These are phyloP conservation scores for Papiliotrema fonsecae DNA, from an alignment of 1,284 basidiomycete species.

Conservation along the genomic window DNA sequence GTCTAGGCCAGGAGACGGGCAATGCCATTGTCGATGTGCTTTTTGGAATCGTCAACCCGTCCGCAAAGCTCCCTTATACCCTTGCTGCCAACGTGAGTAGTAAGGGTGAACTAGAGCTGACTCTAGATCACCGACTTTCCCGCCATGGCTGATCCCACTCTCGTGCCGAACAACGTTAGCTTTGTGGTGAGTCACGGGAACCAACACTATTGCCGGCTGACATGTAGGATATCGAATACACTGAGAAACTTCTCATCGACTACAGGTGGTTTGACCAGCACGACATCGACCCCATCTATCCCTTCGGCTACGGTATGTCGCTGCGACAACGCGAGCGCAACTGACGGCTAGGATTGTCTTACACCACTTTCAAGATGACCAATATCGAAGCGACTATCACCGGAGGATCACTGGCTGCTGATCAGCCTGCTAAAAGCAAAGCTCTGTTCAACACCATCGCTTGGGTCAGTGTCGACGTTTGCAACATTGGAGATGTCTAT, in stretches of 20 bases:
- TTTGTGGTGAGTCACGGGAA: constrained; percentile 1
- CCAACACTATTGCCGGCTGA: neutral
- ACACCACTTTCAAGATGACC: constrained; percentile 42
- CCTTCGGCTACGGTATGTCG: constrained; percentile 46
- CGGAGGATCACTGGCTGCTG: constrained; percentile 9
- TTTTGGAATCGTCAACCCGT: constrained; percentile 70
- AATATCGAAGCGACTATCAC: constrained; percentile 13
- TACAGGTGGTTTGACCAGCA: constrained; percentile 48
- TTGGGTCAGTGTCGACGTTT: constrained; percentile 37
- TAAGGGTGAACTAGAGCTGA: neutral
- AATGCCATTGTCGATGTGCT: constrained; percentile 74
- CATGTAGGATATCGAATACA: constrained; percentile 12
- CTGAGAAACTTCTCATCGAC: constrained; percentile 44
- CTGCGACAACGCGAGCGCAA: no score
- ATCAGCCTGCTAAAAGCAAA: constrained; percentile 7
- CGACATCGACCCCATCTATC: constrained; percentile 43
- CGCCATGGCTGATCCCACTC: constrained; percentile 15
- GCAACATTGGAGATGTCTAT: constrained; percentile 43
- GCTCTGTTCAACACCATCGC: constrained; percentile 25
- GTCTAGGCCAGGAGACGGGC: constrained; percentile 61
- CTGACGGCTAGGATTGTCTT: constrained; percentile 22
- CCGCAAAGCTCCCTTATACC: constrained; percentile 53
- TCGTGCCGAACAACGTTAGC: constrained; percentile 7
- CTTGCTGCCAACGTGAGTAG: constrained; percentile 20
- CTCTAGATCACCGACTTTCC: constrained; percentile 32